Conservation (phyloP, 129 eudicot genomes). For the Chrysanthemum lavandulifolium region DNA sequence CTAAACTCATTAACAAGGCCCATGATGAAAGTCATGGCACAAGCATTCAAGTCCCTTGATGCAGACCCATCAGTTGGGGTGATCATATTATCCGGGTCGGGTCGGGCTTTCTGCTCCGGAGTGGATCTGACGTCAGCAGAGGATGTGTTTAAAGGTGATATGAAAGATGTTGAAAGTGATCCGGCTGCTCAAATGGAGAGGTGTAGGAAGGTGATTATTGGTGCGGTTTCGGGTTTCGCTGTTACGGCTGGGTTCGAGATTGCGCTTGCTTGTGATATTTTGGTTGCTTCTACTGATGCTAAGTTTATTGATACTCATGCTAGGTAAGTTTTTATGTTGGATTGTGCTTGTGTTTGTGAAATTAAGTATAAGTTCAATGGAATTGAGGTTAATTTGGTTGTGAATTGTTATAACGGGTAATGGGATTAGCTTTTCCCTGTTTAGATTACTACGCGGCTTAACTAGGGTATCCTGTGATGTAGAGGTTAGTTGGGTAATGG, state of each 20-base stretch:
- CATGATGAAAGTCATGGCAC: conserved; percentile 73
- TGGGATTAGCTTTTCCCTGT: too few species aligned
- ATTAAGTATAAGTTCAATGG: too few species aligned
- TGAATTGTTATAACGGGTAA: too few species aligned
- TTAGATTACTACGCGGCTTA: too few species aligned
- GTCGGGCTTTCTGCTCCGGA: conserved; percentile 92
- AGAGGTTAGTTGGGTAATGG: too few species aligned
- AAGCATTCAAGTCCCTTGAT: conserved; percentile 59
- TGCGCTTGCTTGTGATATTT: conserved; percentile 81
- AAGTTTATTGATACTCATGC: conserved; percentile 96
- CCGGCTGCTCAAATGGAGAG: conserved; percentile 89
- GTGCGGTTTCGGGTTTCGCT: conserved; percentile 86
- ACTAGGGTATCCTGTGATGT: too few species aligned
- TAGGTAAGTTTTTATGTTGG: conserved; percentile 33
- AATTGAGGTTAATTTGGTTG: too few species aligned
- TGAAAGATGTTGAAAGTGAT: conserved; percentile 68
- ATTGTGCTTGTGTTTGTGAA: too few species aligned
- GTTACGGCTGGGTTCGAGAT: conserved; percentile 98
- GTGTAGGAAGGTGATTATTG: conserved; percentile 80
- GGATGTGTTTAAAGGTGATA: conserved; percentile 92
- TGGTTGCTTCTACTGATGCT: conserved; percentile 80
- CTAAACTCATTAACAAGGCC: conserved; percentile 72
- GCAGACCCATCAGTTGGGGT: conserved; percentile 68
- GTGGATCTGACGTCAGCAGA: conserved; percentile 94
- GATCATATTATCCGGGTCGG: conserved; percentile 76